phyloP scores from a whole-genome alignment of 805 yeast genomes.

The Lipomyces yamadae region DNA sequence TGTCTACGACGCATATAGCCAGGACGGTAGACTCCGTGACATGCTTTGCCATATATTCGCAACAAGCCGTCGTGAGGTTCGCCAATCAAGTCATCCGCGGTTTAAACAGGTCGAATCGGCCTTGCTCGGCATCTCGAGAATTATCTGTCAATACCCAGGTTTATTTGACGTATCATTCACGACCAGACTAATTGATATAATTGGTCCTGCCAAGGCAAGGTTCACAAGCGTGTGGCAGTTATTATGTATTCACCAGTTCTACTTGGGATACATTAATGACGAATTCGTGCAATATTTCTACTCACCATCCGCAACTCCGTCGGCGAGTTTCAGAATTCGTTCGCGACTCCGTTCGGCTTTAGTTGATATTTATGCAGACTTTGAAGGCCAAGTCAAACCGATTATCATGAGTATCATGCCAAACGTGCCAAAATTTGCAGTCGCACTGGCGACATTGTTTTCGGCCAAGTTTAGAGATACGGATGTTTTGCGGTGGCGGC shows the following conservation, averaged over 20 bases:
- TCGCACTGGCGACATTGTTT: conserved; percentile 12
- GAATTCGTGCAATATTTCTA: conserved; percentile 13
- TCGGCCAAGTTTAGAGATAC: not conserved
- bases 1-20: not conserved
- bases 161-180: conserved; percentile 14
- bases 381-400: conserved; percentile 12
- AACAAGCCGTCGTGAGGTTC: conserved; percentile 6
- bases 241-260: conserved; percentile 18
- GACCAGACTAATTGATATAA: not conserved
- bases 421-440: conserved; percentile 20
- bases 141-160: conserved; percentile 10
- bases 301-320: conserved; percentile 8
- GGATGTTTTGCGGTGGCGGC: conserved; percentile 14
- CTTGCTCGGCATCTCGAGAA: conserved; percentile 6
- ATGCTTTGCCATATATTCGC: conserved; percentile 15
- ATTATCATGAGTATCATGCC: conserved; percentile 14
- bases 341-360: conserved; percentile 13
- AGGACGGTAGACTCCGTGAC: conserved; percentile 6
- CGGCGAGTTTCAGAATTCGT: conserved; percentile 4
- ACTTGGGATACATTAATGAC: conserved; percentile 5
- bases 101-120: not conserved
- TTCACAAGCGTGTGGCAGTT: conserved; percentile 22
- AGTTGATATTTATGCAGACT: conserved; percentile 9
- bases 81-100: conserved; percentile 15
- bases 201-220: conserved; percentile 11